These are phyloP conservation scores for Tolypocladium sp. DNA, from an alignment of 2,329 filamentous ascomycete species.

Conservation along the genomic window DNA sequence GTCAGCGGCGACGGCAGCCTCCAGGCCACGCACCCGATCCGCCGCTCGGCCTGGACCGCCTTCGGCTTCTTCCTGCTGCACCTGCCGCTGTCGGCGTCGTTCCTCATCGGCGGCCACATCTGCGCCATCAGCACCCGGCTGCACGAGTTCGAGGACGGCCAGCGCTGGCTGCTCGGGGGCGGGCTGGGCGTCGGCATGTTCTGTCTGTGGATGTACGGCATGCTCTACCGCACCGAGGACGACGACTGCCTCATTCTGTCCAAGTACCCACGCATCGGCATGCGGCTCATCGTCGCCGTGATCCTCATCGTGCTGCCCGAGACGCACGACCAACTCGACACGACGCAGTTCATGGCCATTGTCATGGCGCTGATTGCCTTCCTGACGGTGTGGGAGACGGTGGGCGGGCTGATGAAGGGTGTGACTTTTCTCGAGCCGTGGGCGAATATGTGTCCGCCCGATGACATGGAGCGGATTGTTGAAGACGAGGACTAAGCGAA, in stretches of 20 bases:
- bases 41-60: conserved; percentile 32
- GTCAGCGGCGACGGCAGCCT: conserved; percentile 37
- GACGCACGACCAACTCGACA: conserved; percentile 20
- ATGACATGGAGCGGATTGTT: not conserved
- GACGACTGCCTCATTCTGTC: conserved; percentile 21
- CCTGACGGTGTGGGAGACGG: conserved; percentile 33
- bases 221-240: conserved; percentile 30
- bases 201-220: conserved; percentile 31
- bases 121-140: conserved; percentile 28
- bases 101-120: conserved; percentile 38
- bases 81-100: conserved; percentile 32
- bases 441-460: conserved; percentile 16
- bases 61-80: conserved; percentile 36
- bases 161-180: conserved; percentile 38
- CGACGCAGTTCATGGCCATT: conserved; percentile 27
- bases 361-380: conserved; percentile 33
- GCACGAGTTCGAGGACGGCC: conserved; percentile 28
- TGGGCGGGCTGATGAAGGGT: conserved; percentile 22
- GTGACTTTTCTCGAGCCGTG: conserved; percentile 24
- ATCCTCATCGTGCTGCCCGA: conserved; percentile 24
- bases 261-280: conserved; percentile 23
- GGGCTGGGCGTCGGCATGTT: conserved; percentile 35
- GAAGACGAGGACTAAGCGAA: conserved; percentile 7
- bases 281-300: conserved; percentile 21
- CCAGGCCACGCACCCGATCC: conserved; percentile 31